Base-by-base conservation (phyloP, 1,284 basidiomycete genomes). In the Bothia castanella region DNA sequence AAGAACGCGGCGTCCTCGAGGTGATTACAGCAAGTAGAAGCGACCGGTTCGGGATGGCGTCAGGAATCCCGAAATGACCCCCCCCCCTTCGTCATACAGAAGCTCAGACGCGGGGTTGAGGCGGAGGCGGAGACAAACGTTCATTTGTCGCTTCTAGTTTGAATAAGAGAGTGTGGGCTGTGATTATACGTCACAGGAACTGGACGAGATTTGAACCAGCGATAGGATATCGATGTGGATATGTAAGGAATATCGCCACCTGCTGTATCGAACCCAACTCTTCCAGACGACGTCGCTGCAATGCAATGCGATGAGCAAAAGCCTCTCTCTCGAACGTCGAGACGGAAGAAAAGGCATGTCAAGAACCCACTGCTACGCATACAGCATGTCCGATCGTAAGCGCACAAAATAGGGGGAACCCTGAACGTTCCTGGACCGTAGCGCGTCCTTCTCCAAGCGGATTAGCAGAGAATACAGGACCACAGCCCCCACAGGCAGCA, bases 171-270 rank as follows among this genome's bases (percentile, higher is more conserved):
- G 16, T n/a, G 35, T 44, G 25, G 20, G 39, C 42, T 29, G 49
- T 34, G 41, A 37, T 64, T 37, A 36, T 64, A 58, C 62, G 60
- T 67, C 64, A 63, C 57, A 67, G 63, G 64, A 58, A 67, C 63
- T 19, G 27, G 38, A 34, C 38, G 20, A 42, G 47, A 59, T 44
- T 42, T 45, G 10, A 17, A 38, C 36, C 30, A 47, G 29, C 34
- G 36, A 47, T 54, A 57, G 52, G 56, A 30, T 5, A 16, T 58
- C 52, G 42, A 52, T 17, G 59, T 67, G 61, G 61, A 30, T 62
- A 17, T 37, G 31, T 31, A 45, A 37, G 35, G 36, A 49, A 32
- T 13, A 37, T 49, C 32, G 32, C 20, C 52, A 53, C 42, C 17
- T 11, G 11, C 10, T 38, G 41, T 58, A 41, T 62, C 46, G 34